Evolutionary conservation across 2,329 filamentous ascomycete genomes (phyloP).

Genomic region (Trichophyton rubrum): DNA sequence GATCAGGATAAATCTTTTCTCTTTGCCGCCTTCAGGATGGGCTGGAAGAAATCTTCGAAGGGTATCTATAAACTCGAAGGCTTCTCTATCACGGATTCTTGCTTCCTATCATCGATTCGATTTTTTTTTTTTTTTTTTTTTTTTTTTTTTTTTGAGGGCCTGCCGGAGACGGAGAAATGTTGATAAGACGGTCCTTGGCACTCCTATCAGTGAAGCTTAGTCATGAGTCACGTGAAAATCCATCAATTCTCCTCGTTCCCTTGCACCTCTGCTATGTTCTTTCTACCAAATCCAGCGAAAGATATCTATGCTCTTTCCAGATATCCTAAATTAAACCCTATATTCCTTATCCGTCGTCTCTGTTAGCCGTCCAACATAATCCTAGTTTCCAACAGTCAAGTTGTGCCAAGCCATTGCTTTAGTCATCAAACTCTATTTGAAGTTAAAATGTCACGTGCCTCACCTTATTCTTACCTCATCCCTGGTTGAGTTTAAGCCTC

Average conservation of each 20-base stretch:
- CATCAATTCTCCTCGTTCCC: not conserved
- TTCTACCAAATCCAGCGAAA: too few relatives aligned
- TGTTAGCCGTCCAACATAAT: too few relatives aligned
- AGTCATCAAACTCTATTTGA: not conserved
- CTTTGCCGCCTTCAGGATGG: not conserved
- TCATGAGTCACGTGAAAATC: not conserved
- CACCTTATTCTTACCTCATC: not conserved
- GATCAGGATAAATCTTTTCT: not conserved
- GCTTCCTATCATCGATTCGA: constrained; percentile 17
- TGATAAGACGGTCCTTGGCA: not conserved
- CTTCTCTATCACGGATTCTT: not conserved
- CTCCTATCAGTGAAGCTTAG: not conserved
- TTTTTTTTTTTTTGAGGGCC: not conserved
- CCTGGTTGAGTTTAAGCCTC: not conserved
- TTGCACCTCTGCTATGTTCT: too few relatives aligned
- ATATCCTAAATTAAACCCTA: too few relatives aligned
- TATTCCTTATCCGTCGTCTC: too few relatives aligned
- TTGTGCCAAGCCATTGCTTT: not conserved
- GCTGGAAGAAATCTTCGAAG: not conserved
- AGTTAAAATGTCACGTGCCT: not conserved
- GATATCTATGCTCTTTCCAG: too few relatives aligned
- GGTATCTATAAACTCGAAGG: not conserved
- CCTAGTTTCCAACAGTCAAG: too few relatives aligned
- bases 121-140: not conserved
- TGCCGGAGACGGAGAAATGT: not conserved